A percentile compares a stretch with the other conserved stretches of the same genome.
These are phyloP conservation scores for Suhomyces wounanorum DNA, from an alignment of 1,139 yeast species.

Conservation along the genomic window DNA sequence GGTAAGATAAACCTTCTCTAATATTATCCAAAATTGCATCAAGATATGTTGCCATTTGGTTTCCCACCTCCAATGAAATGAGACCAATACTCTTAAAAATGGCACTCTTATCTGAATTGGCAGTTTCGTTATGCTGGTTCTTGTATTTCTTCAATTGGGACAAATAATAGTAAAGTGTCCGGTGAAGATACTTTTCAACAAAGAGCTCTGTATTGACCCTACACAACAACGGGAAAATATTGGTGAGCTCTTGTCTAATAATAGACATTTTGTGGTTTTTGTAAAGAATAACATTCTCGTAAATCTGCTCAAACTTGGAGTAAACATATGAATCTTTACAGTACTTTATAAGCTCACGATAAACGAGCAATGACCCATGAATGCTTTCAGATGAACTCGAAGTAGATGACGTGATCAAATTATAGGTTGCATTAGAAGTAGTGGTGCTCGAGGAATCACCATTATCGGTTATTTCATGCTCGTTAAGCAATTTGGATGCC, in stretches of 20 bases:
- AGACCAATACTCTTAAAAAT: constrained; percentile 85
- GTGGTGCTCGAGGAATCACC: constrained; percentile 12
- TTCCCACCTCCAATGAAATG: constrained; percentile 80
- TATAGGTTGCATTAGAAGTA: constrained; percentile 26
- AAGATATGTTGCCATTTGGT: constrained; percentile 83
- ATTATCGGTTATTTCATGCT: constrained; percentile 16
- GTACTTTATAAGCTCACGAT: constrained; percentile 74
- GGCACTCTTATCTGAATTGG: constrained; percentile 65
- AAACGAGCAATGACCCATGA: constrained; percentile 85
- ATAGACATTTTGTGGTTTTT: constrained; percentile 76
- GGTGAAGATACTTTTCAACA: constrained; percentile 78
- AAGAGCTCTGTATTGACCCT: constrained; percentile 75
- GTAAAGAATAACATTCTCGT: constrained; percentile 71
- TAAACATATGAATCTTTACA: constrained; percentile 54
- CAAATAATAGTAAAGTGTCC: constrained; percentile 75
- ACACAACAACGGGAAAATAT: constrained; percentile 80
- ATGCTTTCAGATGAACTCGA: constrained; percentile 61
- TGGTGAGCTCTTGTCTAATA: constrained; percentile 80
- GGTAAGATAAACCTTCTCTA: constrained; percentile 70
- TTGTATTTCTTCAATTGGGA: constrained; percentile 75
- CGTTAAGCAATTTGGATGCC: constrained; percentile 43
- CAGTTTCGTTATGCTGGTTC: constrained; percentile 41
- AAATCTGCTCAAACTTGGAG: constrained; percentile 69
- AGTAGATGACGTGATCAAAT: constrained; percentile 28
- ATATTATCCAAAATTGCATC: constrained; percentile 85